phyloP scores from a whole-genome alignment of 805 yeast species.

The Saturnispora saitoi region DNA sequence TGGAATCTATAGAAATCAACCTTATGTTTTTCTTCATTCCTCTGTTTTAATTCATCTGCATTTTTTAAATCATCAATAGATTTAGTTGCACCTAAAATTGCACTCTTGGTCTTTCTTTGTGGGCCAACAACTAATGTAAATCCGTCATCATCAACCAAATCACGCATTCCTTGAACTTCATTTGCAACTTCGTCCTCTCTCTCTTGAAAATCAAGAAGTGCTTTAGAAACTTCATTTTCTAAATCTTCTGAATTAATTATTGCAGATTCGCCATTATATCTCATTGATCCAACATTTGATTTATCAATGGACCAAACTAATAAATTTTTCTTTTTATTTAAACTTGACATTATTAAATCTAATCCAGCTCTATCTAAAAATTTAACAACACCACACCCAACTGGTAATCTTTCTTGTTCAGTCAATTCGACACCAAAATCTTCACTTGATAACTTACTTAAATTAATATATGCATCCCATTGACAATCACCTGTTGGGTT shows the following conservation, averaged over 20 bases:
- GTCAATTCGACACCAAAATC: conserved; percentile 26
- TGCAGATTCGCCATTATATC: conserved; percentile 36
- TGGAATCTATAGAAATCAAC: conserved; percentile 94
- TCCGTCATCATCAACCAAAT: conserved; percentile 84
- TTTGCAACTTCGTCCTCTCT: conserved; percentile 58
- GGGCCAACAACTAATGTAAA: conserved; percentile 85
- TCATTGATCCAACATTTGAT: conserved; percentile 27
- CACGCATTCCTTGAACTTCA: conserved; percentile 44
- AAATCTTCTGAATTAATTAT: conserved; percentile 43
- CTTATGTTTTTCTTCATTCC: conserved; percentile 66
- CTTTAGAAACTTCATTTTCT: conserved; percentile 46
- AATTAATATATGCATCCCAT: conserved; percentile 39
- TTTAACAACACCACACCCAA: conserved; percentile 63
- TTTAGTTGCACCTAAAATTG: conserved; percentile 47
- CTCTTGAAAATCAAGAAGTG: conserved; percentile 58
- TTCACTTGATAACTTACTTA: conserved; percentile 54
- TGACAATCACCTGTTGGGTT: conserved; percentile 19
- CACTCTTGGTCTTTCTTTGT: conserved; percentile 73
- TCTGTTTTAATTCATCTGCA: conserved; percentile 34
- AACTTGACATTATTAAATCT: conserved; percentile 53
- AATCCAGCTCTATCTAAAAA: conserved; percentile 66
- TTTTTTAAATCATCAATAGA: conserved; percentile 23
- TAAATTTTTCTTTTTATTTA: conserved; percentile 39
- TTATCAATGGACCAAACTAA: conserved; percentile 35
- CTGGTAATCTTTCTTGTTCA: conserved; percentile 45